Evolutionary conservation across 2,329 filamentous ascomycete genomes (phyloP).

Genomic region (Penicillium sp.): DNA sequence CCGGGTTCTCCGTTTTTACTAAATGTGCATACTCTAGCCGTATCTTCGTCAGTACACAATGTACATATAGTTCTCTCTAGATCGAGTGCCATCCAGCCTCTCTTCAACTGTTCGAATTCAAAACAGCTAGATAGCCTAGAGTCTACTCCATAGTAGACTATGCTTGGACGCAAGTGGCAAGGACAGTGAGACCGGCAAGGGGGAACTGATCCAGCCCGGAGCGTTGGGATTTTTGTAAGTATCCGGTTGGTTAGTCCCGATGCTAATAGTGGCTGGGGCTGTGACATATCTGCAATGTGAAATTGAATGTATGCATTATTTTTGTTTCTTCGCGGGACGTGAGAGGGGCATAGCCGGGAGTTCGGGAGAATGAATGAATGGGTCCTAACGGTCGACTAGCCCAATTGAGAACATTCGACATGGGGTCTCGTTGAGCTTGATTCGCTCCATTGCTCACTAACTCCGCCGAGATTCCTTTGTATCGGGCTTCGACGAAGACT

Average conservation of each 20-base stretch:
- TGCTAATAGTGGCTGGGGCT: conserved; percentile 2
- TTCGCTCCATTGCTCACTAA: not conserved
- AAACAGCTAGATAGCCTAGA: conserved; percentile 1
- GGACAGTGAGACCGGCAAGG: conserved; percentile 7
- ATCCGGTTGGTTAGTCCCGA: conserved; percentile 9
- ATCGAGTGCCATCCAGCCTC: not conserved
- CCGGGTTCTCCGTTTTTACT: not conserved
- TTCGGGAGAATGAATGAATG: not conserved
- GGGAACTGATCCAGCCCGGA: not conserved
- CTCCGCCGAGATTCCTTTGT: not conserved
- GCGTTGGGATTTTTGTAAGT: conserved; percentile 2
- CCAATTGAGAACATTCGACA: conserved; percentile 1
- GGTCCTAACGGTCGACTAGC: conserved; percentile 21
- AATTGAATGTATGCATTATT: too few species aligned
- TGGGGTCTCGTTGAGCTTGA: not conserved
- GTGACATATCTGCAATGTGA: not conserved
- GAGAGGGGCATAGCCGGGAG: not conserved
- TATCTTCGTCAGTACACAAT: too few species aligned
- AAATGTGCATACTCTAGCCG: not conserved
- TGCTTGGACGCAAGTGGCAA: not conserved
- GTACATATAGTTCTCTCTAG: not conserved
- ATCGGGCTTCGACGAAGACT: not conserved
- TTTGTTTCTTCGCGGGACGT: not conserved
- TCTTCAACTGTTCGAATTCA: not conserved
- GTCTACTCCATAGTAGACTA: too few species aligned